Evolutionary conservation across 495 filamentous ascomycete species (phyloP), one percentile per base, ranked within the genome.

Genomic region (Cladorrhinum samala): DNA sequence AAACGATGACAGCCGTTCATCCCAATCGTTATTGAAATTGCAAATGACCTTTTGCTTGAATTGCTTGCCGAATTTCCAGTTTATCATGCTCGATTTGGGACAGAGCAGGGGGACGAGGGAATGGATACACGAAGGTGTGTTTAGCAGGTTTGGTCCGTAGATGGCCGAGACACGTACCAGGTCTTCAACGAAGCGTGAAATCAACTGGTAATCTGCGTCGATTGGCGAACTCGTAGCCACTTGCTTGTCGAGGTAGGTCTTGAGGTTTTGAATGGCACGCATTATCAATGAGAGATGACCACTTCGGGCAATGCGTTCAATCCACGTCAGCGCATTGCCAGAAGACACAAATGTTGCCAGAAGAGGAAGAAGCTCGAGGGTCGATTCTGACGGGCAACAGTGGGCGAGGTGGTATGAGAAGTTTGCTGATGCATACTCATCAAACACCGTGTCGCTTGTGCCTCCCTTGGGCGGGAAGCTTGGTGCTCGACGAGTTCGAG

Each of bases 391-490:
- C 14, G 59, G 53, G 2, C 48, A 53, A 21, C 52, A 55, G 24
- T 62, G 59, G 2, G 55, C 55, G 5, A 62, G 43, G 41, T 63
- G 60, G 46, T 60, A 63, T 2, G 57, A 51, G 27, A 63, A 60
- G 20, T 60, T 51, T 7, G 46, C 24, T 37, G 18, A 13, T 14
- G 60, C 57, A 33, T 63, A 63, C 4, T 52, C 55, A 36, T 54
- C 56, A 38, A 58, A 56, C 33, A 27, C 20, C 13, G 46, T 18
- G 23, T 48, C 42, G 40, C n/a, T 25, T 9, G 17, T 44, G 40
- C 27, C 24, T 13, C 18, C 17, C 14, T 41, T 41, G 42, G 18
- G 16, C 11, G 49, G 39, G 53, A 46, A 54, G 4, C 45, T 23
- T 2, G 47, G 27, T 5, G 20, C 43, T 6, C 56, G 41, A 9